phyloP scores from a whole-genome alignment of 768 basidiomycete genomes.

The Nevesoporus exiguus region DNA sequence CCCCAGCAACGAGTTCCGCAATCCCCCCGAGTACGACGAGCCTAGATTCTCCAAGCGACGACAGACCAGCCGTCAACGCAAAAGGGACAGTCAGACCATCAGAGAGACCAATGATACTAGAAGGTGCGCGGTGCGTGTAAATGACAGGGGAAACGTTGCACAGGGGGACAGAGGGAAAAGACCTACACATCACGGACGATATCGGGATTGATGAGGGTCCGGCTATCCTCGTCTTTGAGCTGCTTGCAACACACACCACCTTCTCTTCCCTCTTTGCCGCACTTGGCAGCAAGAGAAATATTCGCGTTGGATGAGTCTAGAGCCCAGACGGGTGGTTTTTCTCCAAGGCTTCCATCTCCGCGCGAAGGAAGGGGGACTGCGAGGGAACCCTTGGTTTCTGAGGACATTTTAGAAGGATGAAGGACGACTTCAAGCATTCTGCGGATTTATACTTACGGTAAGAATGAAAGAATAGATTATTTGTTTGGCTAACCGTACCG shows the following conservation, averaged over 20 bases:
- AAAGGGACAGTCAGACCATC: constrained; percentile 92
- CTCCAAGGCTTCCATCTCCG: constrained; percentile 6
- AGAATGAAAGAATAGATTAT: background rate
- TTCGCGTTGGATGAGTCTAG: constrained; percentile 43
- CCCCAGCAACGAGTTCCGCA: constrained; percentile 94
- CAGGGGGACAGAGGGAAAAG: background rate
- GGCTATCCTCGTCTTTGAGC: constrained; percentile 73
- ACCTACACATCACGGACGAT: constrained; percentile 82
- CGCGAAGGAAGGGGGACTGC: constrained; percentile 22
- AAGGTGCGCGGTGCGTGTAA: constrained; percentile 4
- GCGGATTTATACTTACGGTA: constrained; percentile 5
- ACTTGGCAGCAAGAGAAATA: constrained; percentile 54
- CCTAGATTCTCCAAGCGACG: constrained; percentile 81
- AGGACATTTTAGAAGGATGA: constrained; percentile 17
- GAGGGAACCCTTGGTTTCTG: constrained; percentile 8
- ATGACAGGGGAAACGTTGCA: background rate
- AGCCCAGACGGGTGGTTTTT: constrained; percentile 63
- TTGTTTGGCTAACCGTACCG: background rate
- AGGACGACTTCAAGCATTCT: background rate
- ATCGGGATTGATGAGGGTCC: constrained; percentile 82
- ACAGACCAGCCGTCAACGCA: constrained; percentile 84
- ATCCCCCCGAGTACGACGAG: constrained; percentile 94
- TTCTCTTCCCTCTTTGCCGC: constrained; percentile 48
- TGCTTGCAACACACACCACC: constrained; percentile 87
- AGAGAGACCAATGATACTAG: constrained; percentile 83